Evolutionary conservation across 495 filamentous ascomycete species (phyloP).

Genomic region (Bombardia bombarda): DNA sequence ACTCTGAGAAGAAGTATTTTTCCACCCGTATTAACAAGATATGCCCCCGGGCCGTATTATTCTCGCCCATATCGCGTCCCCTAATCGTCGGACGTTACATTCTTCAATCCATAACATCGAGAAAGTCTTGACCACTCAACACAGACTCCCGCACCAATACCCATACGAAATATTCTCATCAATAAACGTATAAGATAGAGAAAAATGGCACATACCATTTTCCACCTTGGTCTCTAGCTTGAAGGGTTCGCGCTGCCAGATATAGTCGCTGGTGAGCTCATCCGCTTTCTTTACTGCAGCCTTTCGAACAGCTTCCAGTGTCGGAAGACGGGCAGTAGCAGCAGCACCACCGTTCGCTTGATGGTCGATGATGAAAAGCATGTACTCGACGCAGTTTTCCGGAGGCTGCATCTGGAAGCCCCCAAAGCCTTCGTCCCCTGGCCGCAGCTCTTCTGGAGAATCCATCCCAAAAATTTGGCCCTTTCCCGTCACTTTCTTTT

Average conservation of each 20-base stretch:
- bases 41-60: too few species aligned
- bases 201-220: constrained; percentile 38
- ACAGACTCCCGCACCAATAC: too few species aligned
- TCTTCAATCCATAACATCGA: too few species aligned
- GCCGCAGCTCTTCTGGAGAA: constrained; percentile 13
- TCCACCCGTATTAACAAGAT: too few species aligned
- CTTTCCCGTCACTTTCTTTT: too few species aligned
- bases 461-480: too few species aligned
- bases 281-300: constrained; percentile 55
- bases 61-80: too few species aligned
- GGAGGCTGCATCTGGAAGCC: constrained; percentile 69
- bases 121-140: too few species aligned
- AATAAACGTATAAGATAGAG: neutral
- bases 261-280: constrained; percentile 67
- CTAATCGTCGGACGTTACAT: too few species aligned
- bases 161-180: neutral
- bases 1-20: too few species aligned
- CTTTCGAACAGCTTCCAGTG: constrained; percentile 63
- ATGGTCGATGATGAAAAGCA: constrained; percentile 60
- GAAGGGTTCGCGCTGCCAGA: constrained; percentile 89
- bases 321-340: constrained; percentile 21
- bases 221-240: constrained; percentile 47
- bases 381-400: constrained; percentile 84
- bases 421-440: constrained; percentile 40
- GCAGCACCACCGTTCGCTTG: constrained; percentile 30